These are phyloP conservation scores for Aureobasidium sp. DNA, from an alignment of 2,329 filamentous ascomycete species.

Conservation along the genomic window DNA sequence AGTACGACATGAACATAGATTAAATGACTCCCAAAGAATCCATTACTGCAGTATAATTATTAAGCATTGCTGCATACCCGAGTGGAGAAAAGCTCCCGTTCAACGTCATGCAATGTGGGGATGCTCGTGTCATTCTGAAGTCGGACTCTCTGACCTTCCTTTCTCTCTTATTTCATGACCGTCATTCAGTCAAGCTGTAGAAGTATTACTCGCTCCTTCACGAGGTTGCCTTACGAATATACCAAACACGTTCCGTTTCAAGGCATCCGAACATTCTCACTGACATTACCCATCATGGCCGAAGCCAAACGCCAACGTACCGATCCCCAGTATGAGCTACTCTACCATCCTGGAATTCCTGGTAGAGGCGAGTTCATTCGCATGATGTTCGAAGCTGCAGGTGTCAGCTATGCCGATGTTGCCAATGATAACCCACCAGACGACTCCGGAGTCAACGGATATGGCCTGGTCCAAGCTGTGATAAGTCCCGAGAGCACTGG, in stretches of 20 bases:
- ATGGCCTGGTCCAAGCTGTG: slow-evolving; percentile 45
- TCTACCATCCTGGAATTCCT: slow-evolving; percentile 68
- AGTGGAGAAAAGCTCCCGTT: not conserved
- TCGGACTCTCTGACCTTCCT: not conserved
- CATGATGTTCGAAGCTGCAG: slow-evolving; percentile 62
- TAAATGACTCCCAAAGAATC: not conserved
- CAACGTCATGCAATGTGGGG: slow-evolving; percentile 9
- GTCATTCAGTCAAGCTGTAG: not conserved
- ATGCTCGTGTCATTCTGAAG: not conserved
- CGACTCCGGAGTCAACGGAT: slow-evolving; percentile 43
- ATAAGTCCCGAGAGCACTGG: slow-evolving; percentile 39
- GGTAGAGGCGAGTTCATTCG: slow-evolving; percentile 70
- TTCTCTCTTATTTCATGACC: not conserved
- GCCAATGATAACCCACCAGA: slow-evolving; percentile 39
- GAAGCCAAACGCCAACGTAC: slow-evolving; percentile 14
- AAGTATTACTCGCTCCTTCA: not conserved
- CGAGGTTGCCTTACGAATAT: not conserved
- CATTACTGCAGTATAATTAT: not conserved
- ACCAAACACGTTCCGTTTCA: not conserved
- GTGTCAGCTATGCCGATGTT: slow-evolving; percentile 57
- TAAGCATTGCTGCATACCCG: not conserved
- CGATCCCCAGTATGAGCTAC: slow-evolving; percentile 47
- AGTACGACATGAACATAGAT: not conserved
- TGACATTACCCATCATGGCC: not conserved
- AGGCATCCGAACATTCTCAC: not conserved